These are phyloP conservation scores for Malbranchea zuffiana DNA, from an alignment of 2,329 filamentous ascomycete species.

Conservation along the genomic window DNA sequence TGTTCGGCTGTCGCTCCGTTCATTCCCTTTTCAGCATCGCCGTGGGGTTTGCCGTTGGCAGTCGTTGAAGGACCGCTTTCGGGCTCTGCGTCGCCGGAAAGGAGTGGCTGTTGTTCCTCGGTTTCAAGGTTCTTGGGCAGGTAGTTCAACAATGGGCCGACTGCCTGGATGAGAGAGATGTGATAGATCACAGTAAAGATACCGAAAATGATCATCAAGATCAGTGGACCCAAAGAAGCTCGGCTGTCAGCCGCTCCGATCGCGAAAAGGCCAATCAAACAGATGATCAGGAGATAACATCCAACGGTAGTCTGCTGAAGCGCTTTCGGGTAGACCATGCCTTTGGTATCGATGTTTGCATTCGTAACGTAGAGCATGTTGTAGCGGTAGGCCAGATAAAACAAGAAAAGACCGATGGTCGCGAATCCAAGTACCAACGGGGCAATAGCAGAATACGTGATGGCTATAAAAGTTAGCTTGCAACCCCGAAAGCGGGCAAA, in stretches of 20 bases:
- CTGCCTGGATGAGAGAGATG: conserved; percentile 56
- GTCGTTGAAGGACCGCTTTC: conserved; percentile 24
- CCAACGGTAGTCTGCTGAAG: conserved; percentile 77
- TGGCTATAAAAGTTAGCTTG: conserved; percentile 45
- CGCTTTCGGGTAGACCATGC: conserved; percentile 75
- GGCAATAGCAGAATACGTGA: conserved; percentile 78
- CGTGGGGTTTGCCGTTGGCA: conserved; percentile 19
- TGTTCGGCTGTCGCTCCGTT: conserved; percentile 23
- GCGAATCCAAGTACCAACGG: conserved; percentile 77
- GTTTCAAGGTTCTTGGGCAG: conserved; percentile 63
- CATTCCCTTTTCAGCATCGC: conserved; percentile 22
- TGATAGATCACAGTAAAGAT: conserved; percentile 69
- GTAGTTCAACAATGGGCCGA: conserved; percentile 65
- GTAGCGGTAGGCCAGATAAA: conserved; percentile 83
- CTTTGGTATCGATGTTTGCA: conserved; percentile 73
- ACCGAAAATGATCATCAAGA: conserved; percentile 66
- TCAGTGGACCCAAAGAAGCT: conserved; percentile 53
- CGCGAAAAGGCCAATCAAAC: conserved; percentile 74
- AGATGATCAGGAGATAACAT: conserved; percentile 70
- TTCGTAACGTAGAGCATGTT: conserved; percentile 82
- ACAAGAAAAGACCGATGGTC: conserved; percentile 62
- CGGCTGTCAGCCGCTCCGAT: conserved; percentile 54
- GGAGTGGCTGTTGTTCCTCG: conserved; percentile 37
- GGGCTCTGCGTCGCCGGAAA: conserved; percentile 15
- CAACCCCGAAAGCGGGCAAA: conserved; percentile 15